These are phyloP conservation scores for Gonapodya sp. DNA, from an alignment of 192 early-diverging fungal genomes.

Conservation along the genomic window DNA sequence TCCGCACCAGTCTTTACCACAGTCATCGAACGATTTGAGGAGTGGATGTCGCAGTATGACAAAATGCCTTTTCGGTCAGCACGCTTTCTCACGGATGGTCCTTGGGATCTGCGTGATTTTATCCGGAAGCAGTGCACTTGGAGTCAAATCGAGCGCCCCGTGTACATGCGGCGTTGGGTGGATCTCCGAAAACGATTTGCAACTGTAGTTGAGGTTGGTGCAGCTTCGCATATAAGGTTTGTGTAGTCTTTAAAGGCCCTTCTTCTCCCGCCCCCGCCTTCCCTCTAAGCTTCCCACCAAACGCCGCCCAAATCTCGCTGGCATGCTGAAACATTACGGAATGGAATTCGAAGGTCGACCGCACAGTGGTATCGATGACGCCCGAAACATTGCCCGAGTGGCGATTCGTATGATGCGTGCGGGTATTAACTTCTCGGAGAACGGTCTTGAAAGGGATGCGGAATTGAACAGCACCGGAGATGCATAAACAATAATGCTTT, in stretches of 20 bases:
- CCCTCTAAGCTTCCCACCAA: slow-evolving; percentile 33
- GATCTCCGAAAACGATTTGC: slow-evolving; percentile 53
- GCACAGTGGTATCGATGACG: slow-evolving; percentile 77
- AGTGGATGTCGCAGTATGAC: slow-evolving; percentile 16
- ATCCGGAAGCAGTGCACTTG: slow-evolving; percentile 61
- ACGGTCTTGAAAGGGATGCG: neutral
- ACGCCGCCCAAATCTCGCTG: slow-evolving; percentile 35
- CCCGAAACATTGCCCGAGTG: slow-evolving; percentile 65
- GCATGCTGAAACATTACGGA: slow-evolving; percentile 51
- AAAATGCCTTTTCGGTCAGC: slow-evolving; percentile 13
- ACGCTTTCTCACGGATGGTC: slow-evolving; percentile 48
- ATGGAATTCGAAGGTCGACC: slow-evolving; percentile 60
- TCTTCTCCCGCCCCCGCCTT: neutral
- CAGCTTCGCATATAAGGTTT: neutral
- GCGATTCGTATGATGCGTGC: slow-evolving; percentile 40
- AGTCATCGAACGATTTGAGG: slow-evolving; percentile 23
- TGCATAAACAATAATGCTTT: too few species aligned
- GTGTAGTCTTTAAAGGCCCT: neutral
- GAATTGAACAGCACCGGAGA: too few species aligned
- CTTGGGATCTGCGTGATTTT: slow-evolving; percentile 78
- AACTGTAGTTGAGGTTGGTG: neutral
- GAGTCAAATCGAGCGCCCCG: slow-evolving; percentile 40
- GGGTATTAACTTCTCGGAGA: slow-evolving; percentile 7
- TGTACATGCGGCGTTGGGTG: slow-evolving; percentile 52
- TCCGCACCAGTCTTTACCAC: slow-evolving; percentile 20